Conservation (phyloP, 495 filamentous ascomycete species). For the Bacidia rubella region DNA sequence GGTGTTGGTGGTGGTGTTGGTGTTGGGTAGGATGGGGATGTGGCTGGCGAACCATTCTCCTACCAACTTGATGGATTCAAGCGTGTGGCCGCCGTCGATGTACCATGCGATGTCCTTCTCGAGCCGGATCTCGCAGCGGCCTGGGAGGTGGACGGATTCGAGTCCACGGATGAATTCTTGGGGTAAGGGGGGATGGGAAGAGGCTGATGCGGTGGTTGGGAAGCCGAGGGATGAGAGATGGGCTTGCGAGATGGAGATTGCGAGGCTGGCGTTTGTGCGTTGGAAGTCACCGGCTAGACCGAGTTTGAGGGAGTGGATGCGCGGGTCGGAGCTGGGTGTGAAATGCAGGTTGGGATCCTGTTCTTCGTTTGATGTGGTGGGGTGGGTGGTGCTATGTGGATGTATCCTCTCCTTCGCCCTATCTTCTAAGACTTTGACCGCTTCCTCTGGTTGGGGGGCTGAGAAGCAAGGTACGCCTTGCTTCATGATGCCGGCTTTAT, state of each 20-base stretch:
- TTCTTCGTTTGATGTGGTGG: constrained; percentile 30
- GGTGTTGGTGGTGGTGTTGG: not conserved
- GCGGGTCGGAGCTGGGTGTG: too few species aligned
- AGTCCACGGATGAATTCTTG: constrained; percentile 60
- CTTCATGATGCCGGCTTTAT: constrained; percentile 92
- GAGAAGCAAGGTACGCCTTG: constrained; percentile 53
- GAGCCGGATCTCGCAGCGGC: constrained; percentile 65
- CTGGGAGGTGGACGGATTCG: constrained; percentile 59
- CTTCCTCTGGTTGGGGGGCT: constrained; percentile 51
- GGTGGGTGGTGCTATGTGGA: constrained; percentile 13
- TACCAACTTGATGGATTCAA: constrained; percentile 70
- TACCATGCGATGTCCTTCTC: constrained; percentile 66
- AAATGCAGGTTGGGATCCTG: constrained; percentile 48
- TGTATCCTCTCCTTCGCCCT: constrained; percentile 51
- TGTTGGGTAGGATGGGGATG: constrained; percentile 19
- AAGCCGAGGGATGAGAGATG: constrained; percentile 17
- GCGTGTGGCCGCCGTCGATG: constrained; percentile 84
- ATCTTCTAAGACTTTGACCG: constrained; percentile 52
- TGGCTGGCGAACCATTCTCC: constrained; percentile 66
- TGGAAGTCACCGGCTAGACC: constrained; percentile 73
- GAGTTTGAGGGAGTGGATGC: constrained; percentile 23
- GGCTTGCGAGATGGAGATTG: constrained; percentile 54
- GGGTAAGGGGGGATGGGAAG: constrained; percentile 32
- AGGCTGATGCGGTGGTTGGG: not conserved
- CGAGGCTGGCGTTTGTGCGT: constrained; percentile 73